phyloP scores from a whole-genome alignment of 106 monocot species.

The Dioscorea dumetorum region DNA sequence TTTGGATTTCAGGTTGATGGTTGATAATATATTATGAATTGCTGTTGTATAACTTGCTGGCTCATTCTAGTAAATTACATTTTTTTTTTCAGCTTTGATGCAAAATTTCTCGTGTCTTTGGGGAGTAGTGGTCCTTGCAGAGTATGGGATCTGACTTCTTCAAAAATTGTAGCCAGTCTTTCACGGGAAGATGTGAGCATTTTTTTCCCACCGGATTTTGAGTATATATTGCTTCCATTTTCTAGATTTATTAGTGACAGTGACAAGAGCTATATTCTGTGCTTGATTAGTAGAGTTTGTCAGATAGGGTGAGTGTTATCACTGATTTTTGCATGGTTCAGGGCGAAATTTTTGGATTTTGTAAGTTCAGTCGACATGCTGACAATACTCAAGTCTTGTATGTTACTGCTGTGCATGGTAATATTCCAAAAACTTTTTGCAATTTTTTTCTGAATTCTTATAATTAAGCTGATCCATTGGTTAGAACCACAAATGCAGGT shows the following conservation, averaged over 20 bases:
- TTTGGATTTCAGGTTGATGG: constrained; percentile 69
- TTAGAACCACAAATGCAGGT: constrained; percentile 43
- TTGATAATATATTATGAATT: background rate
- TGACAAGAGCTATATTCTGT: no score
- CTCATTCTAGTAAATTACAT: background rate
- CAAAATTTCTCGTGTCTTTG: constrained; percentile 66
- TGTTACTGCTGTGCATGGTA: constrained; percentile 64
- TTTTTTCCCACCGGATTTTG: background rate
- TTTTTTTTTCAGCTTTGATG: constrained; percentile 45
- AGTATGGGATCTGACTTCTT: constrained; percentile 71
- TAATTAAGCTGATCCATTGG: background rate
- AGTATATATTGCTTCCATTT: no score
- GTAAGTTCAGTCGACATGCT: constrained; percentile 52
- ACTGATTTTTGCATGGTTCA: constrained; percentile 9
- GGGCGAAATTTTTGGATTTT: constrained; percentile 80
- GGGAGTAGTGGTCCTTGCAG: constrained; percentile 55
- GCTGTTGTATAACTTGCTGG: no score
- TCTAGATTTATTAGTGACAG: no score
- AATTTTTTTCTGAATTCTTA: background rate
- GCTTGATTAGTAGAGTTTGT: no score
- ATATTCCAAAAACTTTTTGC: background rate
- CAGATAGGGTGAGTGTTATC: no score
- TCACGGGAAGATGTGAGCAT: constrained; percentile 51
- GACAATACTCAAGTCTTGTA: constrained; percentile 38
- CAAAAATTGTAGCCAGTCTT: constrained; percentile 38